phyloP scores from a whole-genome alignment of 108 stramenopile species.

The Pseudonitzschia delicatissima region DNA sequence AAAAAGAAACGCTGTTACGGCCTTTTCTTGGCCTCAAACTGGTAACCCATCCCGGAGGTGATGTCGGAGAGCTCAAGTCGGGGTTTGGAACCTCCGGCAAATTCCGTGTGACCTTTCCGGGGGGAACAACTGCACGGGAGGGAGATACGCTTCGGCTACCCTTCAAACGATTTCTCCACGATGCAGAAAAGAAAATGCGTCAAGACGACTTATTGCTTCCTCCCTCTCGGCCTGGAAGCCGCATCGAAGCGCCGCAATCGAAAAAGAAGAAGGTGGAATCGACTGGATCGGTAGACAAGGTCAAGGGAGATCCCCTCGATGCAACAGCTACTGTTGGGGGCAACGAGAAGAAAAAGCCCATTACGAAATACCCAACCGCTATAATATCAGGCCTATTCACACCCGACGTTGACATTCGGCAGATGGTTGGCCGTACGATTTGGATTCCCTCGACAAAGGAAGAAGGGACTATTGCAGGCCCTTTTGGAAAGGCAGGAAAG shows the following conservation, averaged over 20 bases:
- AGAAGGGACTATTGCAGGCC: conserved; percentile 66
- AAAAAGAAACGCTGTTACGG: conserved; percentile 88
- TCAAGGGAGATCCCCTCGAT: conserved; percentile 74
- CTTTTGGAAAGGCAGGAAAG: conserved; percentile 95
- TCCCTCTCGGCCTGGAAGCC: conserved; percentile 50
- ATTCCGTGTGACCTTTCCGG: conserved; percentile 85
- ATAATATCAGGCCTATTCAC: conserved; percentile 88
- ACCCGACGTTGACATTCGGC: conserved; percentile 81
- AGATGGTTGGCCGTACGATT: conserved; percentile 58
- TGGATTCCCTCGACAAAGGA: conserved; percentile 56
- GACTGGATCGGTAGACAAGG: conserved; percentile 63
- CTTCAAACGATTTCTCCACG: conserved; percentile 82
- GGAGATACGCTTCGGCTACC: conserved; percentile 67
- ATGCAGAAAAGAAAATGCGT: conserved; percentile 79
- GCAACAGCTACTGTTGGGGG: background rate
- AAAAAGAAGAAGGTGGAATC: conserved; percentile 40
- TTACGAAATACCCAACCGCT: conserved; percentile 51
- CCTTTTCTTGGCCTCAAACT: conserved; percentile 84
- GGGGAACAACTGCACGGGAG: conserved; percentile 64
- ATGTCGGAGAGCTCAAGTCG: conserved; percentile 77
- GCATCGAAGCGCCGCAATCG: conserved; percentile 48
- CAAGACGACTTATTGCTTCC: conserved; percentile 68
- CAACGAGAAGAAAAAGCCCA: conserved; percentile 1
- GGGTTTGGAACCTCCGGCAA: conserved; percentile 92
- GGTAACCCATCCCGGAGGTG: conserved; percentile 57